phyloP scores from a whole-genome alignment of 352 stramenopile species.

The Globisporangium ultimum region DNA sequence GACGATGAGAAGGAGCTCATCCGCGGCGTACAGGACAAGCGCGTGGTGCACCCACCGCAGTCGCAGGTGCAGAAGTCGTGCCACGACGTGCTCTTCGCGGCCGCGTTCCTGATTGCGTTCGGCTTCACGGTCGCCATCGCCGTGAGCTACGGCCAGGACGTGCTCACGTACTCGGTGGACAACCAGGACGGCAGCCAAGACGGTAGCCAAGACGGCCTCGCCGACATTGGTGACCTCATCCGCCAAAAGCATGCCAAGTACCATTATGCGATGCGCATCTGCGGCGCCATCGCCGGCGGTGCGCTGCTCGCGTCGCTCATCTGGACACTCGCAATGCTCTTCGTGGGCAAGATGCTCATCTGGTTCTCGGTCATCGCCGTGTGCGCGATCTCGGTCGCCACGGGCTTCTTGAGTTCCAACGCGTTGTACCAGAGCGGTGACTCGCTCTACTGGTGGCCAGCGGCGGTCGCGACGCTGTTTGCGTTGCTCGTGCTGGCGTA shows the following conservation, averaged over 20 bases:
- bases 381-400: constrained; percentile 34
- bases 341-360: constrained; percentile 61
- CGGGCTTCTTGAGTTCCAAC: constrained; percentile 31
- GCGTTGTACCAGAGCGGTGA: constrained; percentile 39
- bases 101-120: constrained; percentile 16
- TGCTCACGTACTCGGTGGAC: constrained; percentile 14
- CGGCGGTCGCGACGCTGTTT: constrained; percentile 36
- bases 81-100: constrained; percentile 21
- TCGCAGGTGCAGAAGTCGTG: constrained; percentile 25
- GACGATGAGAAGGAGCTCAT: constrained; percentile 11
- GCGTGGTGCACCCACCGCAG: constrained; percentile 12
- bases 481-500: constrained; percentile 44
- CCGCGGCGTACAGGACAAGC: constrained; percentile 14
- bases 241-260: constrained; percentile 52
- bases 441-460: constrained; percentile 47
- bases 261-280: constrained; percentile 52
- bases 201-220: constrained; percentile 11
- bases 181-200: no score
- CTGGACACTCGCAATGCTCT: constrained; percentile 54
- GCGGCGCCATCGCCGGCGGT: constrained; percentile 34
- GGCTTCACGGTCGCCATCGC: constrained; percentile 17
- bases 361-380: constrained; percentile 47
- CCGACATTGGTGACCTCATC: constrained; percentile 18
- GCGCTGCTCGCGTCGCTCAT: constrained; percentile 32
- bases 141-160: constrained; percentile 18